A percentile compares a stretch with the other conserved stretches of the same genome.
Evolutionary conservation across 2,329 filamentous ascomycete genomes (phyloP).

Genomic region (Phoma sp.): DNA sequence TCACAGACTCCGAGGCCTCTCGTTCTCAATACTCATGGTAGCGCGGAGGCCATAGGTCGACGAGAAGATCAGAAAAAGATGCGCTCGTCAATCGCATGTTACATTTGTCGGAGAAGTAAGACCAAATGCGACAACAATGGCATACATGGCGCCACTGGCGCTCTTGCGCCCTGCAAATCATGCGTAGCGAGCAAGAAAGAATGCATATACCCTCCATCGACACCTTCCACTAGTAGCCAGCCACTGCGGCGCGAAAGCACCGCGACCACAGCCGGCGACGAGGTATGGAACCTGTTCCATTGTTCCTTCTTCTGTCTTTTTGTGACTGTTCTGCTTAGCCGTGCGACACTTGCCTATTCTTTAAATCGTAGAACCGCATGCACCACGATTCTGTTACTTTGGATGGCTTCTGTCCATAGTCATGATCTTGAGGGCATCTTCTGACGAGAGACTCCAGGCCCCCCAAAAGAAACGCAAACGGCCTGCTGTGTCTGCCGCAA

Average conservation of each 20-base stretch:
- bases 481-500: slow-evolving; percentile 45
- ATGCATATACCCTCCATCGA: slow-evolving; percentile 71
- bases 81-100: slow-evolving; percentile 81
- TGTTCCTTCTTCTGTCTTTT: neutral
- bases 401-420: too few relatives aligned
- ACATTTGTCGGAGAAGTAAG: slow-evolving; percentile 77
- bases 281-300: slow-evolving; percentile 23
- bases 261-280: slow-evolving; percentile 28
- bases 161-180: slow-evolving; percentile 63
- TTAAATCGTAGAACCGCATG: too few relatives aligned
- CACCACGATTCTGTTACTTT: too few relatives aligned
- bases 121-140: slow-evolving; percentile 86
- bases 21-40: slow-evolving; percentile 21
- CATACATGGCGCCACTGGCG: slow-evolving; percentile 60
- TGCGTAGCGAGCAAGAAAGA: slow-evolving; percentile 75
- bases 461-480: slow-evolving; percentile 42
- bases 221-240: slow-evolving; percentile 28
- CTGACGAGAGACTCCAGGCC: slow-evolving; percentile 15
- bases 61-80: slow-evolving; percentile 51
- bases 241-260: slow-evolving; percentile 52
- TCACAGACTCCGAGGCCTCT: slow-evolving; percentile 32
- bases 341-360: too few relatives aligned
- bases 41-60: slow-evolving; percentile 26
- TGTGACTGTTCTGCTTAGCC: neutral
- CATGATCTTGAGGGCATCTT: neutral